These are phyloP conservation scores for Galerina sulciceps DNA, from an alignment of 768 basidiomycete species.

Conservation along the genomic window DNA sequence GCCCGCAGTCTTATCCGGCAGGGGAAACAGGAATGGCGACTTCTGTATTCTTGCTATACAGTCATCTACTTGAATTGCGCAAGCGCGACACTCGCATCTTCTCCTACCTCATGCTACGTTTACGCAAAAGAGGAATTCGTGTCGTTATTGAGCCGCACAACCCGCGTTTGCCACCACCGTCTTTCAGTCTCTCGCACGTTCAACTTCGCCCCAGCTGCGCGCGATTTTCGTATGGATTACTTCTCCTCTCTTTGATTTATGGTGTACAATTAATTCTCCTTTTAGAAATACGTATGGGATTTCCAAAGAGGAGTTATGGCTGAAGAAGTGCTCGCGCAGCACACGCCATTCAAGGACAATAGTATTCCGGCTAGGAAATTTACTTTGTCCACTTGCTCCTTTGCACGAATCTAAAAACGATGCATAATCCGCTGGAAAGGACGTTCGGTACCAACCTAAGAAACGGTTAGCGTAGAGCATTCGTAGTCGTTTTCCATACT, in stretches of 20 bases:
- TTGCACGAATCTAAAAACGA: too few relatives aligned
- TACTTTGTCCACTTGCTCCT: too few relatives aligned
- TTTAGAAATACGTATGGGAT: neutral
- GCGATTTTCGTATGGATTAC: neutral
- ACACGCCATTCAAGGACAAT: too few relatives aligned
- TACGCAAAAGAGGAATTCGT: neutral
- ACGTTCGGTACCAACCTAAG: too few relatives aligned
- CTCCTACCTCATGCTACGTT: neutral
- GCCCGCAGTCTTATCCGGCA: neutral
- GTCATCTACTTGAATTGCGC: neutral
- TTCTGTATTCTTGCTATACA: neutral
- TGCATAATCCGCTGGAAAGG: too few relatives aligned
- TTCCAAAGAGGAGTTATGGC: neutral
- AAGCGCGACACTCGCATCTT: neutral
- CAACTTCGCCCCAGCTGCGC: neutral
- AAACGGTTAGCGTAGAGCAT: neutral
- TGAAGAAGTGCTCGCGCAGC: neutral
- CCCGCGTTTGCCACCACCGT: conserved; percentile 13
- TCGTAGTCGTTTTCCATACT: neutral
- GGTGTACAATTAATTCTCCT: neutral
- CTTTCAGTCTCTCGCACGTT: neutral
- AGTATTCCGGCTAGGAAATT: too few relatives aligned
- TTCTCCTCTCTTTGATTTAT: neutral
- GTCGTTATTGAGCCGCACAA: conserved; percentile 8
- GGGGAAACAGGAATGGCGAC: neutral